Percentiles rank a stretch among this genome's conserved stretches.
Conservation (phyloP, 495 filamentous ascomycete genomes). For the Achaetomiella virescens region DNA sequence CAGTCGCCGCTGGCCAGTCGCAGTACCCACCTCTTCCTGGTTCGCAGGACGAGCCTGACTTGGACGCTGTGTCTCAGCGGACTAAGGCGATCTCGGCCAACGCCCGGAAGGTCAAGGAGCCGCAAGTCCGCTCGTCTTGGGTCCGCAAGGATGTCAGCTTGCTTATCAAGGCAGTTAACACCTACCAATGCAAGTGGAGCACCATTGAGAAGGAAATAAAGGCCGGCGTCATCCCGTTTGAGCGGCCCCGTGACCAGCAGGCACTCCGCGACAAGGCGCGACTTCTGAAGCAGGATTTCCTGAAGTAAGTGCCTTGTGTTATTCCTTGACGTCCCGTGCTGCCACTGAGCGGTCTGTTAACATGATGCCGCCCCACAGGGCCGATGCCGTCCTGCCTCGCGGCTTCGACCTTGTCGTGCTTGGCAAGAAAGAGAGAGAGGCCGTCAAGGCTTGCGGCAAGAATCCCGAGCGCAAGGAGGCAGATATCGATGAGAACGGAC, state of each 20-base stretch:
- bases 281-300: slow-evolving; percentile 53
- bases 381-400: slow-evolving; percentile 33
- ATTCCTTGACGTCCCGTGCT: neutral
- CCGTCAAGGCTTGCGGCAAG: slow-evolving; percentile 33
- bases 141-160: slow-evolving; percentile 38
- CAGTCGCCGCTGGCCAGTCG: slow-evolving; percentile 4
- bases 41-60: slow-evolving; percentile 23
- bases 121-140: slow-evolving; percentile 45
- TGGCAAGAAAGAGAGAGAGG: slow-evolving; percentile 42
- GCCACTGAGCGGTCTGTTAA: neutral
- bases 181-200: slow-evolving; percentile 48
- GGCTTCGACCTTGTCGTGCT: slow-evolving; percentile 47
- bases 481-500: slow-evolving; percentile 31
- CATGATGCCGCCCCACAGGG: slow-evolving; percentile 12
- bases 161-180: slow-evolving; percentile 46
- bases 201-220: slow-evolving; percentile 39
- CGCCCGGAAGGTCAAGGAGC: slow-evolving; percentile 21
- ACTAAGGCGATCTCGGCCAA: slow-evolving; percentile 23
- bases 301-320: slow-evolving; percentile 43
- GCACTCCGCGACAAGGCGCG: slow-evolving; percentile 62
- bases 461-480: slow-evolving; percentile 42
- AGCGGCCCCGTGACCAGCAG: slow-evolving; percentile 49
- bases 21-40: slow-evolving; percentile 21
- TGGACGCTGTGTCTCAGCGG: slow-evolving; percentile 21
- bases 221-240: slow-evolving; percentile 29